Evolutionary conservation across 768 basidiomycete genomes (phyloP).

Genomic region (Dioszegia crocea): DNA sequence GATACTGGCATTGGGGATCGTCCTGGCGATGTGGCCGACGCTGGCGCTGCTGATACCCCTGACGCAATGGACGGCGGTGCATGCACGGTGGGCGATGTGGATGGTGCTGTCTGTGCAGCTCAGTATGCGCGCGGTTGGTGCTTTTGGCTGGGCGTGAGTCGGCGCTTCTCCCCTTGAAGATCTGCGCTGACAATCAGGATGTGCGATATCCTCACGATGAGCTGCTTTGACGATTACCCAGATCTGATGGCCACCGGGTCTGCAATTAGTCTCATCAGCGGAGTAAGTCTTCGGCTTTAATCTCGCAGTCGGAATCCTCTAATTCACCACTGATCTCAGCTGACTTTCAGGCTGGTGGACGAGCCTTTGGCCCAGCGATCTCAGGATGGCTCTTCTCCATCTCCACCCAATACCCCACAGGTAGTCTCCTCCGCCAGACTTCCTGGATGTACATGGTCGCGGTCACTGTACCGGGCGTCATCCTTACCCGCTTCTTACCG

Average conservation of each 20-base stretch:
- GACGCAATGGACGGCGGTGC: constrained; percentile 17
- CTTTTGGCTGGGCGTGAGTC: constrained; percentile 32
- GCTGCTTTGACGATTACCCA: constrained; percentile 31
- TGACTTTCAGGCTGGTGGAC: constrained; percentile 19
- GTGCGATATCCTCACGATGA: constrained; percentile 20
- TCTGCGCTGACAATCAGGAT: not conserved
- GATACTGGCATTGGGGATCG: constrained; percentile 1
- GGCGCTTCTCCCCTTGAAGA: not conserved
- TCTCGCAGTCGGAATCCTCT: too few relatives aligned
- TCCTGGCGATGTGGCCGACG: constrained; percentile 13
- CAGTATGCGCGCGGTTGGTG: constrained; percentile 13
- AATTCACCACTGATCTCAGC: too few relatives aligned
- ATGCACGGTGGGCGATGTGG: constrained; percentile 21
- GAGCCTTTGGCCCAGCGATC: constrained; percentile 32
- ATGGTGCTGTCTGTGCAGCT: constrained; percentile 10
- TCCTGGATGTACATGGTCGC: constrained; percentile 28
- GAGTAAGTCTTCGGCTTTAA: constrained; percentile 9
- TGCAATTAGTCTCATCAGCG: constrained; percentile 30
- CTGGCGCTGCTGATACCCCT: constrained; percentile 29
- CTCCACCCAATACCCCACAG: constrained; percentile 28
- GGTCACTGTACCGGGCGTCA: constrained; percentile 15
- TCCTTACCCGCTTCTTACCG: constrained; percentile 13
- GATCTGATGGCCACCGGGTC: constrained; percentile 28
- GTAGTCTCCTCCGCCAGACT: constrained; percentile 24
- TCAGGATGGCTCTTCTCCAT: constrained; percentile 37